Evolutionary conservation across 129 eudicot species (phyloP).

Genomic region (Escallonia herrerae): DNA sequence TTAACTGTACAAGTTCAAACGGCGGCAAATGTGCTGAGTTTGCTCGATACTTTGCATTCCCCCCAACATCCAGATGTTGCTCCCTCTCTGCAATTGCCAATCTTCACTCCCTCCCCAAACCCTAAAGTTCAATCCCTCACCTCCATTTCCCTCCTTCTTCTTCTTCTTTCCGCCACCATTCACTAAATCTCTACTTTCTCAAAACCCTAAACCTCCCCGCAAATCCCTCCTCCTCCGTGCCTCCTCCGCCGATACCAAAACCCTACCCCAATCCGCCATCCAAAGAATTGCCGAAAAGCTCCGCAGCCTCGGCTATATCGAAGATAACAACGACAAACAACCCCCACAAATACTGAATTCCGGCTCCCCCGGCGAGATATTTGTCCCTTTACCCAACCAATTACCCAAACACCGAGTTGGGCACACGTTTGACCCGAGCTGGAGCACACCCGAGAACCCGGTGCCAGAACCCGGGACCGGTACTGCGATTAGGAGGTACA

Average conservation of each 20-base stretch:
- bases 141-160: conserved; percentile 8
- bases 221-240: conserved; percentile 22
- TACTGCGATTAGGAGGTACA: conserved; percentile 42
- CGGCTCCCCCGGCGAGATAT: conserved; percentile 72
- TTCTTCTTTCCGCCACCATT: conserved; percentile 11
- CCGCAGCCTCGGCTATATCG: conserved; percentile 74
- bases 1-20: too few relatives aligned
- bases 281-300: conserved; percentile 86
- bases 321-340: conserved; percentile 13
- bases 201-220: conserved; percentile 9
- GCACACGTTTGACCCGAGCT: conserved; percentile 85
- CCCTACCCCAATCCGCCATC: conserved; percentile 70
- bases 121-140: conserved; percentile 28
- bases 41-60: not conserved
- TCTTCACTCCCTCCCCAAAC: conserved; percentile 28
- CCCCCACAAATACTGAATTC: not conserved
- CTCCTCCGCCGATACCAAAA: conserved; percentile 26
- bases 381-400: conserved; percentile 56
- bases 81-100: conserved; percentile 23
- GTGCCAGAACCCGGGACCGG: conserved; percentile 84
- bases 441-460: conserved; percentile 89
- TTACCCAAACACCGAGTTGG: conserved; percentile 81
- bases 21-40: not conserved
- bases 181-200: conserved; percentile 7
- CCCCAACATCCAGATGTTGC: conserved; percentile 22